These are phyloP conservation scores for Rostrohypoxylon terebratum DNA, from an alignment of 495 filamentous ascomycete genomes.

Conservation along the genomic window DNA sequence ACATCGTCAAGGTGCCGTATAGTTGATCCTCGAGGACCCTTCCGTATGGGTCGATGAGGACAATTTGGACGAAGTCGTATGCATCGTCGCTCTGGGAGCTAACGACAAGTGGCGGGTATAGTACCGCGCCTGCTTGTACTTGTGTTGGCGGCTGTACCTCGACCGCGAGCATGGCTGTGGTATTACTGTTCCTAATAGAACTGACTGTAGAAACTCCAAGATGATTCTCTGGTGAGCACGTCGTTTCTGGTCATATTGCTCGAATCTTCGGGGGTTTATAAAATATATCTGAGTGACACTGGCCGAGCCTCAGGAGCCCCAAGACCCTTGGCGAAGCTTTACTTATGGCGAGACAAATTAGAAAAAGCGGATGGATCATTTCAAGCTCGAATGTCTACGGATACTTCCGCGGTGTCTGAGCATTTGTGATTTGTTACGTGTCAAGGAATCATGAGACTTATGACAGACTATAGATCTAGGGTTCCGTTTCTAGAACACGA, in stretches of 20 bases:
- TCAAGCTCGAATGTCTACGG: constrained; percentile 3
- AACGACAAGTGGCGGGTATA: constrained; percentile 43
- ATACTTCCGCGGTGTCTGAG: constrained; percentile 25
- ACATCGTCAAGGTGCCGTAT: constrained; percentile 31
- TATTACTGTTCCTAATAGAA: constrained; percentile 14
- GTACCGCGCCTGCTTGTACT: constrained; percentile 33
- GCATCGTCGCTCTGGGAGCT: constrained; percentile 33
- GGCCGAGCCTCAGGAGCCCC: constrained; percentile 18
- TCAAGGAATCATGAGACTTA: neutral
- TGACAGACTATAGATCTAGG: constrained; percentile 10
- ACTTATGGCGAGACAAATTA: neutral
- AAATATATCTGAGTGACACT: constrained; percentile 36
- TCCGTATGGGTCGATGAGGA: constrained; percentile 38
- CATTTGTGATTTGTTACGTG: constrained; percentile 28
- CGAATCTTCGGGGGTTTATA: constrained; percentile 23
- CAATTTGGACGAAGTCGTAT: constrained; percentile 40
- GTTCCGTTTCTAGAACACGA: constrained; percentile 34
- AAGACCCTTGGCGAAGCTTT: neutral
- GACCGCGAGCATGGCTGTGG: constrained; percentile 34
- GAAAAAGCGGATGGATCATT: constrained; percentile 14
- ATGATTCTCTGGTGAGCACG: constrained; percentile 2
- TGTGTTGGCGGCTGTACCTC: constrained; percentile 43
- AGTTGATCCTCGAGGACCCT: constrained; percentile 39
- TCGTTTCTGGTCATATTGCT: neutral
- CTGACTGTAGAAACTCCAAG: constrained; percentile 24